Evolutionary conservation across 331 rosid species (phyloP), one percentile per base, ranked within the genome.

Genomic region (Stylosanthes scabra): DNA sequence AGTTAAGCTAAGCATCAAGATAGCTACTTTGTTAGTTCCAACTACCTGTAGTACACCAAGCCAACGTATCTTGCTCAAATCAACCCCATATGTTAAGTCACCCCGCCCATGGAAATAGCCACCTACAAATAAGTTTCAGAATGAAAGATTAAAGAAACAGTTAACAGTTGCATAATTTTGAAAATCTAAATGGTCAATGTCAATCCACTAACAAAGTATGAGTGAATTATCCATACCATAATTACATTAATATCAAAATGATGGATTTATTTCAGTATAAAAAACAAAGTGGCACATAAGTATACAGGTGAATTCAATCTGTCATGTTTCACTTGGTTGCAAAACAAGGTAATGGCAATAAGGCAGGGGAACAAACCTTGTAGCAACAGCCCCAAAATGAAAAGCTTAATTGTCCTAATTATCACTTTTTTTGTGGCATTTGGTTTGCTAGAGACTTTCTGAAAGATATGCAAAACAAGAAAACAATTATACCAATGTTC

Each of bases 21-120:
- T 27, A 37, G 39, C 66, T 28, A 54, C 63, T 74, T 68, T 55
- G 57, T 16, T 7, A 60, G 66, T 51, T 75, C 52, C 15, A 65
- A 69, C 37, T 77, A 88, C 94, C 94, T 91, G 97, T 31, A 91
- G 82, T 65, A 88, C 85, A 70, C 97, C 97, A 67, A 88, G 74
- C 94, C 89, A 88, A 61, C 97, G 93, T 29, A 86, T 72, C 77
- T 76, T 88, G 79, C 58, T 65, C 63, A 91, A 84, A 80, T 88
- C 94, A 83, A 91, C 86, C 78, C 94, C 97, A 80, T 86, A 88
- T 29, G 94, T 85, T 77, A 91, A 83, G 71, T 85, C n/a, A 11
- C 78, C 63, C 3, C 79, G 81, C 39, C 97, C 97, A 31, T 91
- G 97, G 86, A 91, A 88, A 82, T 83, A 91, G 73, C 97, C 97